Conservation (phyloP, 306 rosid genomes). For the Vicia sativa region DNA sequence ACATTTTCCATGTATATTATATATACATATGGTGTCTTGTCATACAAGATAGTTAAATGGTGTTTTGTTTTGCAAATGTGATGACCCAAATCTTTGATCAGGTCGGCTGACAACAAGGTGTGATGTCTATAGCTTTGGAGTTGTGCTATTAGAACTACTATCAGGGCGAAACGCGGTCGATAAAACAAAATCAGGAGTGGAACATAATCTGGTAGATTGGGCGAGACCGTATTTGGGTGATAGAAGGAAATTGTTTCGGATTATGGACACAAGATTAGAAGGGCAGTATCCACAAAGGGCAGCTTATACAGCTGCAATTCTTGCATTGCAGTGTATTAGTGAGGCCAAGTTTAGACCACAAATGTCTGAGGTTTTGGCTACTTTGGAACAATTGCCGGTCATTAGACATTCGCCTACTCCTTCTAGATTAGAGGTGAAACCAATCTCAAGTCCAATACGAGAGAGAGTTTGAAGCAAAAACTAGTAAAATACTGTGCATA, state of each 20-base stretch:
- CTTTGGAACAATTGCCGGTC: slow-evolving; percentile 62
- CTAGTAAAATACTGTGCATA: not conserved
- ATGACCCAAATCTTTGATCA: slow-evolving; percentile 30
- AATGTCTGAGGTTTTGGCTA: slow-evolving; percentile 75
- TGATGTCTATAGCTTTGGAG: slow-evolving; percentile 95
- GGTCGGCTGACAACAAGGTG: slow-evolving; percentile 87
- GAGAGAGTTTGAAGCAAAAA: not conserved
- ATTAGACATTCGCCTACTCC: slow-evolving; percentile 50
- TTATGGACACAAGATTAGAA: slow-evolving; percentile 88
- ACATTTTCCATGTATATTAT: not conserved
- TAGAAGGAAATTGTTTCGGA: slow-evolving; percentile 77
- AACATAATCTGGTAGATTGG: slow-evolving; percentile 84
- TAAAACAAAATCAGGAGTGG: slow-evolving; percentile 59
- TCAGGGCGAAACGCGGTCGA: slow-evolving; percentile 83
- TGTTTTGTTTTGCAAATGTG: not conserved
- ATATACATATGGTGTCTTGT: not conserved
- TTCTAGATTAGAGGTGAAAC: slow-evolving; percentile 44
- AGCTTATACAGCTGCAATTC: slow-evolving; percentile 64
- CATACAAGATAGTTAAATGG: not conserved
- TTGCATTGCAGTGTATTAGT: slow-evolving; percentile 67
- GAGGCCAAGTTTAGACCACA: slow-evolving; percentile 77
- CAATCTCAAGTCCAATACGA: slow-evolving; percentile 28
- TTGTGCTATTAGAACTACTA: slow-evolving; percentile 78
- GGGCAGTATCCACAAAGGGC: slow-evolving; percentile 85
- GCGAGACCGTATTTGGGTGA: slow-evolving; percentile 76